Percentiles rank a stretch among this genome's conserved stretches.
Evolutionary conservation across 805 yeast species (phyloP).

Genomic region (Priceomyces melissophilus): DNA sequence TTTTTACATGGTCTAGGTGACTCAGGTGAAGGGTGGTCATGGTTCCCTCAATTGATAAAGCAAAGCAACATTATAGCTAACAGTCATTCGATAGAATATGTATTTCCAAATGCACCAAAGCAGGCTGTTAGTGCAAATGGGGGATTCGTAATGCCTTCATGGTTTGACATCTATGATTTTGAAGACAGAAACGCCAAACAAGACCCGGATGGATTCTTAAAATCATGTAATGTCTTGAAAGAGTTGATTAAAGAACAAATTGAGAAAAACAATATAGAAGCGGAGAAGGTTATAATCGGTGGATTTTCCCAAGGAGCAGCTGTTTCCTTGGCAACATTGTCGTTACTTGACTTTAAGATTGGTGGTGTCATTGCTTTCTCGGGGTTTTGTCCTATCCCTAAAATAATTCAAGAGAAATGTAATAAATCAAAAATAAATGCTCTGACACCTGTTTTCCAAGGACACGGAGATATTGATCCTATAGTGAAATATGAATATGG

Average conservation of each 20-base stretch:
- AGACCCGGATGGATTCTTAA: conserved; percentile 54
- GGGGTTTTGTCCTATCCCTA: conserved; percentile 58
- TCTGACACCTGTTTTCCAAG: conserved; percentile 77
- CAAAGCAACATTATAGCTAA: conserved; percentile 42
- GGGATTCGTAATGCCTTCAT: conserved; percentile 69
- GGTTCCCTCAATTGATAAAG: conserved; percentile 64
- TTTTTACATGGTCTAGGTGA: conserved; percentile 92
- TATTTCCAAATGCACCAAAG: conserved; percentile 89
- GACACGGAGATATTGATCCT: conserved; percentile 82
- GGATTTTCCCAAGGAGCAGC: conserved; percentile 97
- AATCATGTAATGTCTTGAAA: conserved; percentile 45
- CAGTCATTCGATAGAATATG: conserved; percentile 53
- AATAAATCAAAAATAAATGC: conserved; percentile 40
- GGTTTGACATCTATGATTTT: conserved; percentile 76
- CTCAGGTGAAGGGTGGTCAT: conserved; percentile 84
- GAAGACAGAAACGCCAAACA: conserved; percentile 45
- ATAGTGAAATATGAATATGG: conserved; percentile 48
- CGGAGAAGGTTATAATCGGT: conserved; percentile 77
- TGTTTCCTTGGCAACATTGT: conserved; percentile 58
- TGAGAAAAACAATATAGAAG: conserved; percentile 47
- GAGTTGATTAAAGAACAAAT: conserved; percentile 50
- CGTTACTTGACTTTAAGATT: conserved; percentile 53
- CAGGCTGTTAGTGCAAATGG: conserved; percentile 66
- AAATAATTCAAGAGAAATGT: conserved; percentile 9
- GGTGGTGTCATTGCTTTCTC: conserved; percentile 80